These are phyloP conservation scores for Schizophyllum commune DNA, from an alignment of 1,284 basidiomycete species.

Conservation along the genomic window DNA sequence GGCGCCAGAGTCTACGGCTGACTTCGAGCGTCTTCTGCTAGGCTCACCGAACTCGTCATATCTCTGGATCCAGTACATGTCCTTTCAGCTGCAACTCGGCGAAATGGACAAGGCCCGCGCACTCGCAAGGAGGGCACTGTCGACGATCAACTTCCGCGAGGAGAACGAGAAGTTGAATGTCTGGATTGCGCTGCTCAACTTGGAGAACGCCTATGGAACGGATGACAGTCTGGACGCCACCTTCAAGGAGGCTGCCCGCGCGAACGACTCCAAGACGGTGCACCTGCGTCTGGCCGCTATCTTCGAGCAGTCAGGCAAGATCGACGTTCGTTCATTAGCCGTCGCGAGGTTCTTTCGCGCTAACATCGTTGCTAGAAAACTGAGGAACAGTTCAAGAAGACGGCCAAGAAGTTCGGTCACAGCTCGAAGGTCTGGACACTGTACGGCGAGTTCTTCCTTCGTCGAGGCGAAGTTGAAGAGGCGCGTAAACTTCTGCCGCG, in stretches of 20 bases:
- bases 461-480: constrained; percentile 65
- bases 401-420: constrained; percentile 88
- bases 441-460: constrained; percentile 78
- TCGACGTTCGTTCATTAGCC: constrained; percentile 45
- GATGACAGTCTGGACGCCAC: constrained; percentile 69
- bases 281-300: constrained; percentile 82
- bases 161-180: constrained; percentile 96
- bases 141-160: constrained; percentile 91
- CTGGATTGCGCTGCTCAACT: constrained; percentile 94
- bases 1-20: constrained; percentile 84
- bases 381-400: constrained; percentile 79
- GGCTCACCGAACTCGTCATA: constrained; percentile 98
- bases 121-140: constrained; percentile 79
- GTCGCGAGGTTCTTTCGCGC: not conserved
- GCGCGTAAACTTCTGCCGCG: constrained; percentile 86
- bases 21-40: constrained; percentile 91
- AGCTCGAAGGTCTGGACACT: constrained; percentile 90
- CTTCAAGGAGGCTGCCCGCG: constrained; percentile 86
- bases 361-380: constrained; percentile 49
- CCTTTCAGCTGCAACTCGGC: constrained; percentile 92
- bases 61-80: constrained; percentile 99
- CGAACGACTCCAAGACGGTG: constrained; percentile 90
- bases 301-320: constrained; percentile 77
- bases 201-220: constrained; percentile 93
- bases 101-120: constrained; percentile 93